Percentiles rank a stretch among this genome's conserved stretches.
Evolutionary conservation across 140 eudicot species (phyloP).

Genomic region (Flaveria floridana): DNA sequence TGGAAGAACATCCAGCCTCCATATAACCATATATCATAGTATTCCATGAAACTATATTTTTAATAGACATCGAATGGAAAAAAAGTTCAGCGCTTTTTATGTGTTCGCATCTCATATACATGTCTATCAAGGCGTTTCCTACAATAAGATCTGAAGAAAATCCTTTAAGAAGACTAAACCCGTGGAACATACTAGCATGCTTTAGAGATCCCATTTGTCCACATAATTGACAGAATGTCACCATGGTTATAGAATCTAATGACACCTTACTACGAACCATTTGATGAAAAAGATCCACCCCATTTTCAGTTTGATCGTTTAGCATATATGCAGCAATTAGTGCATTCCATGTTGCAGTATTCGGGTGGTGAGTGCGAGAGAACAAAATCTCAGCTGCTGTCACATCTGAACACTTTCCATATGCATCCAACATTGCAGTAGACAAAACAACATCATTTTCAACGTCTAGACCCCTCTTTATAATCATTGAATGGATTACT

Average conservation of each 20-base stretch:
- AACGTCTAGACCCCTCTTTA: conserved; percentile 36
- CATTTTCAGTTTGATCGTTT: conserved; percentile 26
- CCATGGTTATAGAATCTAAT: conserved; percentile 38
- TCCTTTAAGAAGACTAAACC: conserved; percentile 37
- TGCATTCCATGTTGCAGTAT: conserved; percentile 47
- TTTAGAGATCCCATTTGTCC: conserved; percentile 35
- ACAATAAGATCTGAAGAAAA: conserved; percentile 43
- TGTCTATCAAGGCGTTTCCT: conserved; percentile 43
- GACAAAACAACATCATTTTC: conserved; percentile 36
- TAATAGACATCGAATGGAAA: conserved; percentile 31
- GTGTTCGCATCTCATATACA: conserved; percentile 44
- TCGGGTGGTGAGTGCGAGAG: conserved; percentile 20
- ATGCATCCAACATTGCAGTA: conserved; percentile 49
- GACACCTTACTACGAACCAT: conserved; percentile 31
- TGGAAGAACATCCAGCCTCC: conserved; percentile 29
- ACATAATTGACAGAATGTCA: conserved; percentile 36
- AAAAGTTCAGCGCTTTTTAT: conserved; percentile 31
- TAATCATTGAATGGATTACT: conserved; percentile 34
- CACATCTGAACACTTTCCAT: conserved; percentile 51
- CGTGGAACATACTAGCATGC: conserved; percentile 40
- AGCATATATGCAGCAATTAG: conserved; percentile 36
- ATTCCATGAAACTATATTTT: conserved; percentile 51
- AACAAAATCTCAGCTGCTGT: conserved; percentile 38
- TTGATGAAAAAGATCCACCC: conserved; percentile 33
- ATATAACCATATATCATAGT: conserved; percentile 39